phyloP scores from a whole-genome alignment of 192 early-diverging fungal genomes.

The Funneliformis geosporum region DNA sequence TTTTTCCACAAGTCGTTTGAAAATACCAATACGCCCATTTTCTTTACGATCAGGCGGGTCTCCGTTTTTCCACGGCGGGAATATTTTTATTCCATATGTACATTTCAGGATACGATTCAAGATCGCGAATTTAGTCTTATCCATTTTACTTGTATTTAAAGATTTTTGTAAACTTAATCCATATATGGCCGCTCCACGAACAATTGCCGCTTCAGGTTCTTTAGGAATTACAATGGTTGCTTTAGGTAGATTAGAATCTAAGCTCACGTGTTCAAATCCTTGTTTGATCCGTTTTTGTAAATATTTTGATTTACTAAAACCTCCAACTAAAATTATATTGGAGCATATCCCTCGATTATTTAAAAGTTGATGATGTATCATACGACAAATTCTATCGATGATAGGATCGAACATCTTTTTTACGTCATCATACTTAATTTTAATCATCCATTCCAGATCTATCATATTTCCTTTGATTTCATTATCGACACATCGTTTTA shows the following conservation, averaged over 20 bases:
- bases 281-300: neutral
- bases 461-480: neutral
- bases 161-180: neutral
- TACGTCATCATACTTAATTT: neutral
- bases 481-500: neutral
- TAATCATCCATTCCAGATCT: neutral
- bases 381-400: conserved; percentile 49
- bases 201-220: neutral
- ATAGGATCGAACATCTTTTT: conserved; percentile 55
- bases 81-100: neutral
- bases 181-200: neutral
- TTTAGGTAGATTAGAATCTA: too few relatives aligned
- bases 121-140: neutral
- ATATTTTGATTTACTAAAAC: conserved; percentile 35
- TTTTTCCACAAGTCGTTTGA: neutral
- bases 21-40: neutral
- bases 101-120: neutral
- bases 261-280: neutral
- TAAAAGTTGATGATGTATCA: conserved; percentile 52
- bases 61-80: neutral
- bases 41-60: neutral
- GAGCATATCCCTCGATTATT: conserved; percentile 41
- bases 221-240: neutral
- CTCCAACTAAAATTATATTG: conserved; percentile 43
- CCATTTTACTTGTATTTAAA: neutral